Evolutionary conservation across 192 early-diverging fungal genomes (phyloP), one percentile per base, ranked within the genome.

Genomic region (Umbelopsis sp.): DNA sequence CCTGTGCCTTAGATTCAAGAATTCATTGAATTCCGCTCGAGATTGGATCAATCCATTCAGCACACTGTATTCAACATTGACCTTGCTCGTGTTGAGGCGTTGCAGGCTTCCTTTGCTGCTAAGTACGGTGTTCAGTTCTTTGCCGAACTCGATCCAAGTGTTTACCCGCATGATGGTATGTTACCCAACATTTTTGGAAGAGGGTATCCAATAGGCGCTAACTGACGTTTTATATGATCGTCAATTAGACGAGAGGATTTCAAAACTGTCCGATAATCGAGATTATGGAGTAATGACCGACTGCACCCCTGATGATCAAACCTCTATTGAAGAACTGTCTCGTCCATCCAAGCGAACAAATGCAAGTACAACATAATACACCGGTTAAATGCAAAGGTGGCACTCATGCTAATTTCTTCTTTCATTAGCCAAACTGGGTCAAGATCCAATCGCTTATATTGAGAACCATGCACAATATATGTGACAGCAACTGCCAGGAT

Each of bases 1-100:
- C 47, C 16, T 20, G 8, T n/a, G 20, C 6, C n/a, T 9, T 80
- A 96, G 82, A 87, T 98, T 45, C 83, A 89, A 50, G 95, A 98
- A 78, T 96, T 96, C 73, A 83, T 93, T 29, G 86, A 91, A 51
- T 96, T 98, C 77, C 87, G 87, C 17, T 75, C 85, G 17, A 84
- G 91, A 51, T 81, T 98, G 6, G 79, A 80, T 3, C 79, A 86
- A 66, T 96, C 96, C 10, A 49, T 95, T 3, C 94, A 96, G 77
- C 87, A 86, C 44, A 83, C 88, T 31, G 78, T 94, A 66, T 83
- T 87, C 5, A 82, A 88, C 45, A 77, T 90, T 25, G 89, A 91
- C 66, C 75, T 91, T 21, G 74, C 88, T 36, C 88, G 92, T 14
- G 78, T 90, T 34, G 92, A 95, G 67, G 72, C 82, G 44, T 50